Conservation (phyloP, 768 basidiomycete genomes). For the Myochromella boudieri region DNA sequence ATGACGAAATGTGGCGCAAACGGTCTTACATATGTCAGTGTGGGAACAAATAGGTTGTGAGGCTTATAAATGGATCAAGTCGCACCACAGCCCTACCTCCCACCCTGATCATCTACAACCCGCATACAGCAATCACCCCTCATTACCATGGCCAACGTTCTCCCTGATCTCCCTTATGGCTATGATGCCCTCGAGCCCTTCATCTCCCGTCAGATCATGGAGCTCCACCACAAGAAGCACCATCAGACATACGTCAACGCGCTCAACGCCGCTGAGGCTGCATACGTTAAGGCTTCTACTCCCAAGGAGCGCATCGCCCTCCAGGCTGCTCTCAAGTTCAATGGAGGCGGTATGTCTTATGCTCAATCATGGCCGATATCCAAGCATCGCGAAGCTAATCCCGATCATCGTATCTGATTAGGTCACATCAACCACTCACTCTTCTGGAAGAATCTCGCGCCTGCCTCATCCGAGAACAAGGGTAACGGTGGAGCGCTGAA, state of each 20-base stretch:
- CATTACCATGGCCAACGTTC: constrained; percentile 27
- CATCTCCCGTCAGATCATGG: constrained; percentile 92
- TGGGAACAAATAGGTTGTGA: constrained; percentile 11
- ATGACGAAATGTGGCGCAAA: constrained; percentile 18
- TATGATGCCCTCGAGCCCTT: constrained; percentile 94
- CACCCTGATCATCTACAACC: neutral
- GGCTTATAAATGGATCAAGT: constrained; percentile 10
- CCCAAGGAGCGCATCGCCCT: constrained; percentile 85
- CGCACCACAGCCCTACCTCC: neutral
- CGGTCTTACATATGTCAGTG: constrained; percentile 13
- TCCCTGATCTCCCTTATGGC: constrained; percentile 72
- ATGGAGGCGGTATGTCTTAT: constrained; percentile 78
- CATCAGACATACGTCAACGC: constrained; percentile 94
- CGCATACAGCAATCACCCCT: neutral
- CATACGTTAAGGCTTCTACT: constrained; percentile 63
- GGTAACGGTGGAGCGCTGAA: constrained; percentile 60
- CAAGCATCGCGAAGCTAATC: constrained; percentile 12
- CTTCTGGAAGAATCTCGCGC: constrained; percentile 95
- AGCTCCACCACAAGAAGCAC: constrained; percentile 92
- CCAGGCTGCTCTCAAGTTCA: constrained; percentile 92
- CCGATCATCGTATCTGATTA: constrained; percentile 30
- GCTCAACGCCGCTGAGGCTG: constrained; percentile 85
- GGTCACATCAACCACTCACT: constrained; percentile 94
- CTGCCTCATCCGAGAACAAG: constrained; percentile 48
- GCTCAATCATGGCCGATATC: constrained; percentile 8